Percentiles rank a stretch among this genome's conserved stretches.
Conservation (phyloP, 2,329 filamentous ascomycete genomes). For the Pseudopyricularia cyperi region DNA sequence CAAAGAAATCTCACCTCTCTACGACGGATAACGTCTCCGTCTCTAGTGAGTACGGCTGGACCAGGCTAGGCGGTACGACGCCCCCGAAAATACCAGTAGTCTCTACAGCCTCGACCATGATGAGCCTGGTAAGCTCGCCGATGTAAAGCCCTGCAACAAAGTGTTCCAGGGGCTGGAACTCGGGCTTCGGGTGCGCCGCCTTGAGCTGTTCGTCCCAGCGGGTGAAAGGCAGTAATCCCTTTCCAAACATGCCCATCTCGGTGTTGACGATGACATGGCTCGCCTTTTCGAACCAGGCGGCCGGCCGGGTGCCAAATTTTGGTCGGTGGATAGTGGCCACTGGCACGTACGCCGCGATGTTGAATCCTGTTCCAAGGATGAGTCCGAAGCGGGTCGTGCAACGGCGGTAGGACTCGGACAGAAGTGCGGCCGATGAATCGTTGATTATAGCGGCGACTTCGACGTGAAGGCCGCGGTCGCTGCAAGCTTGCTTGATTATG, state of each 20-base stretch:
- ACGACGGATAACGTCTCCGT: slow-evolving; percentile 47
- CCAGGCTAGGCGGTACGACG: slow-evolving; percentile 38
- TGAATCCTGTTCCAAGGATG: slow-evolving; percentile 55
- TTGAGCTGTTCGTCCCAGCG: slow-evolving; percentile 46
- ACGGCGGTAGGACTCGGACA: slow-evolving; percentile 49
- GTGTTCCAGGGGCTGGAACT: slow-evolving; percentile 50
- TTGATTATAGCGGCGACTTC: slow-evolving; percentile 50
- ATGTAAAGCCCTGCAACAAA: slow-evolving; percentile 54
- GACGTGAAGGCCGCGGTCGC: slow-evolving; percentile 35
- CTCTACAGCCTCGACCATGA: slow-evolving; percentile 44
- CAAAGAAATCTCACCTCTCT: slow-evolving; percentile 33
- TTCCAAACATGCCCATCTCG: slow-evolving; percentile 54
- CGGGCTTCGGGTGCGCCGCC: slow-evolving; percentile 37
- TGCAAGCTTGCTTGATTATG: slow-evolving; percentile 42
- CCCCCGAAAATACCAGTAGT: slow-evolving; percentile 42
- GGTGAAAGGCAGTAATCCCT: slow-evolving; percentile 43
- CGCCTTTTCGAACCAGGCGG: slow-evolving; percentile 42
- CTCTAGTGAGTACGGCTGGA: slow-evolving; percentile 40
- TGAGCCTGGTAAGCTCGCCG: slow-evolving; percentile 48
- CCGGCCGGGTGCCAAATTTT: slow-evolving; percentile 44
- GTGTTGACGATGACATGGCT: slow-evolving; percentile 55
- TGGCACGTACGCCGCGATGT: slow-evolving; percentile 52
- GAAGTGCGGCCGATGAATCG: slow-evolving; percentile 52
- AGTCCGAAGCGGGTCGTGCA: slow-evolving; percentile 48
- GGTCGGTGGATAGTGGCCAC: slow-evolving; percentile 36